These are phyloP conservation scores for Candida gorgasii DNA, from an alignment of 805 yeast species.

Conservation along the genomic window DNA sequence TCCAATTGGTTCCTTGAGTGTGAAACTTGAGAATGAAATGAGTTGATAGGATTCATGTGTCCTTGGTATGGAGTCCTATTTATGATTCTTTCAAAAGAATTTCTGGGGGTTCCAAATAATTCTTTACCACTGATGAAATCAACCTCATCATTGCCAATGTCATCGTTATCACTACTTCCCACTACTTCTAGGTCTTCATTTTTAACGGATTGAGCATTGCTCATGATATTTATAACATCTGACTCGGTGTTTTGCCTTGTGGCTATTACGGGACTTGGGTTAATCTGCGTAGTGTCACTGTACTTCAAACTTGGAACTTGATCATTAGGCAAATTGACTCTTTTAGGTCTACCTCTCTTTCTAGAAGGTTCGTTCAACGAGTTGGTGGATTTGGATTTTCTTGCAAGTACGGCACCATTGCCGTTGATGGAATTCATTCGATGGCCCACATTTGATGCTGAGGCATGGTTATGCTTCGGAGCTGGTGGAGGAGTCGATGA, in stretches of 20 bases:
- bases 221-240: constrained; percentile 38
- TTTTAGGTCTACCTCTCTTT: constrained; percentile 40
- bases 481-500: constrained; percentile 49
- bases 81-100: constrained; percentile 34
- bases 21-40: constrained; percentile 5
- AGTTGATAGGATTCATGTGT: constrained; percentile 12
- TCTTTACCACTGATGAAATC: constrained; percentile 41
- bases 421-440: constrained; percentile 19
- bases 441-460: constrained; percentile 43
- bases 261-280: constrained; percentile 16
- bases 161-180: constrained; percentile 33
- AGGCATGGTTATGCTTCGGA: constrained; percentile 47
- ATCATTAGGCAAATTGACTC: constrained; percentile 23
- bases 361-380: constrained; percentile 30
- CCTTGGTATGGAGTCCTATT: constrained; percentile 17
- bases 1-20: constrained; percentile 22
- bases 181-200: constrained; percentile 39
- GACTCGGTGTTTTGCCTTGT: constrained; percentile 42
- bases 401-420: constrained; percentile 15
- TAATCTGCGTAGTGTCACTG: constrained; percentile 37
- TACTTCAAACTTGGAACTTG: constrained; percentile 29
- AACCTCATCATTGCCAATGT: constrained; percentile 25
- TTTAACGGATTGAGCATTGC: constrained; percentile 22
- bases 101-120: constrained; percentile 42
- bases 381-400: constrained; percentile 24